Percentiles rank a stretch among this genome's conserved stretches.
Conservation (phyloP, 2,329 filamentous ascomycete genomes). For the Fusarium pseudonygamai region DNA sequence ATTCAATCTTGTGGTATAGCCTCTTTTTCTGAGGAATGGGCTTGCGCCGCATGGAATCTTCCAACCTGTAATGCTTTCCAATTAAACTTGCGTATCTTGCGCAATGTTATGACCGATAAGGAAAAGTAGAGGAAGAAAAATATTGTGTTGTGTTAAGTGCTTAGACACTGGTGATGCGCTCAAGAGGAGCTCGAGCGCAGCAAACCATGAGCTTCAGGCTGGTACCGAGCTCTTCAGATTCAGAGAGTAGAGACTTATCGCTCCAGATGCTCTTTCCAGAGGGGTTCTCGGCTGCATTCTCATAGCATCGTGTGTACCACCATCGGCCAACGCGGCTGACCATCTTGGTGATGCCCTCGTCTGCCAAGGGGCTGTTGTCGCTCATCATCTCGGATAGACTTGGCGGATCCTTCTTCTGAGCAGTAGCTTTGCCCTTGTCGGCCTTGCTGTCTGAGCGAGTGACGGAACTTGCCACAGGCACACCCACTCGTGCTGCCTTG, state of each 20-base stretch:
- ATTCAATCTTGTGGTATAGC: slow-evolving; percentile 14
- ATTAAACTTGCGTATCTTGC: slow-evolving; percentile 18
- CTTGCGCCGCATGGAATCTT: slow-evolving; percentile 42
- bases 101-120: slow-evolving; percentile 20
- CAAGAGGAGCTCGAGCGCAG: slow-evolving; percentile 81
- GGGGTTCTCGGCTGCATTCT: slow-evolving; percentile 66
- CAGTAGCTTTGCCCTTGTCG: slow-evolving; percentile 21
- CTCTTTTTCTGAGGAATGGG: slow-evolving; percentile 24
- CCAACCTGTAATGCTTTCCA: slow-evolving; percentile 38
- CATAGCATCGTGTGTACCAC: slow-evolving; percentile 97
- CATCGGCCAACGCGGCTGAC: slow-evolving; percentile 91
- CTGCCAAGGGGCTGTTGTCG: slow-evolving; percentile 73
- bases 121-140: slow-evolving; percentile 29
- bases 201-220: slow-evolving; percentile 92
- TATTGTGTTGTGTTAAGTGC: background rate
- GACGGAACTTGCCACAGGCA: slow-evolving; percentile 72
- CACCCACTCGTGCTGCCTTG: slow-evolving; percentile 79
- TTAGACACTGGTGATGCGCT: slow-evolving; percentile 61
- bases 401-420: slow-evolving; percentile 55
- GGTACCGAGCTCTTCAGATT: slow-evolving; percentile 87
- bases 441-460: slow-evolving; percentile 42
- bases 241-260: slow-evolving; percentile 76
- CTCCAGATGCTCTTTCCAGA: slow-evolving; percentile 75
- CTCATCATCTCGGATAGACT: slow-evolving; percentile 77
- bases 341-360: slow-evolving; percentile 90